Percentiles rank a stretch among this genome's conserved stretches.
Conservation (phyloP, 495 filamentous ascomycete genomes). For the Xylaria cubensis region DNA sequence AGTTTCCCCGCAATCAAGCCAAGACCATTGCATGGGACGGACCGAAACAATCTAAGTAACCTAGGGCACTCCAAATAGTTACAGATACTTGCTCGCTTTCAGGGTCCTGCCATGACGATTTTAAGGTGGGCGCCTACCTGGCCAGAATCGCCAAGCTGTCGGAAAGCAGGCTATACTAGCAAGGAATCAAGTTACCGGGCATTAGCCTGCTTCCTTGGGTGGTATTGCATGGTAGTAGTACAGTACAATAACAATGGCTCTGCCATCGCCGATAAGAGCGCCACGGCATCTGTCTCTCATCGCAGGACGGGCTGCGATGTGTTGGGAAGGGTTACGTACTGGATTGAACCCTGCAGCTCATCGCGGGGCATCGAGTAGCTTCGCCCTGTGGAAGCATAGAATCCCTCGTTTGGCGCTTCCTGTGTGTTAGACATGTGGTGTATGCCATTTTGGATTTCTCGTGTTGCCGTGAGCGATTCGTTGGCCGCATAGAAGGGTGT, state of each 20-base stretch:
- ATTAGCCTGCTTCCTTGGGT: background rate
- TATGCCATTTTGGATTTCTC: background rate
- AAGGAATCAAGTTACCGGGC: background rate
- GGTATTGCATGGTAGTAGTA: background rate
- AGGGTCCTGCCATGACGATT: background rate
- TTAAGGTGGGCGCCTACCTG: background rate
- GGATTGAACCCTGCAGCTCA: background rate
- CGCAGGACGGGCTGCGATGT: background rate
- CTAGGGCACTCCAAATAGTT: background rate
- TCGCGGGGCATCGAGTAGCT: conserved; percentile 10
- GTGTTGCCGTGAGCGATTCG: background rate
- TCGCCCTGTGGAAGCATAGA: background rate
- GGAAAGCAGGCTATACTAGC: background rate
- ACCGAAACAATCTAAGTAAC: background rate
- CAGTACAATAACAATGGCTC: background rate
- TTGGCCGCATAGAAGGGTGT: background rate
- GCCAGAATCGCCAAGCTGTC: background rate
- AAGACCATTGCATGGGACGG: background rate
- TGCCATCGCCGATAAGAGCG: background rate
- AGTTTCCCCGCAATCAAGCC: background rate
- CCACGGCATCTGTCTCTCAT: background rate
- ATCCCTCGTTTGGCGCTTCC: conserved; percentile 17
- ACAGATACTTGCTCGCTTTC: background rate
- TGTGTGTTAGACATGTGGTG: background rate
- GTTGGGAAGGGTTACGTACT: background rate